phyloP scores from a whole-genome alignment of 495 filamentous ascomycete genomes.

The Tetracladium setigerum region DNA sequence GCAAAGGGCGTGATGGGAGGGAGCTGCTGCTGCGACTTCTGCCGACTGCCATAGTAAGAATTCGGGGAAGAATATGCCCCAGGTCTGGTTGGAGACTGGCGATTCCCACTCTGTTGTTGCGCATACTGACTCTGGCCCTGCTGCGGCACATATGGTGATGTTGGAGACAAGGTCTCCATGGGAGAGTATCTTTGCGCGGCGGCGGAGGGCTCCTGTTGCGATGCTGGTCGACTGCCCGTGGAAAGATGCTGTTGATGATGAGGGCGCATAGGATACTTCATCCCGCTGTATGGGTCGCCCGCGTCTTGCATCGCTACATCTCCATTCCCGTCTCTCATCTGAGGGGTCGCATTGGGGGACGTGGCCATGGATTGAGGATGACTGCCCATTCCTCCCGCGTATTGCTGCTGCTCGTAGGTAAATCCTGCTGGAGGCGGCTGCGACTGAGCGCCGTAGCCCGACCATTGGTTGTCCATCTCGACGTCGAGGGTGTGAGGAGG shows the following conservation, averaged over 20 bases:
- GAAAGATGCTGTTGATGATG: slow-evolving; percentile 55
- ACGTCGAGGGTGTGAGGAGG: slow-evolving; percentile 7
- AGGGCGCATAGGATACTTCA: slow-evolving; percentile 71
- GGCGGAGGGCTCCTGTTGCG: slow-evolving; percentile 56
- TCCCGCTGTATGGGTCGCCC: slow-evolving; percentile 65
- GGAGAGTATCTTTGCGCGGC: slow-evolving; percentile 91
- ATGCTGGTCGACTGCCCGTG: slow-evolving; percentile 29
- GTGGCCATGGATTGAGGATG: slow-evolving; percentile 51
- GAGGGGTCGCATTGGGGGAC: slow-evolving; percentile 59
- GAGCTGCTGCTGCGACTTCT: slow-evolving; percentile 45
- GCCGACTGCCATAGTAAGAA: slow-evolving; percentile 40
- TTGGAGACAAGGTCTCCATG: slow-evolving; percentile 69
- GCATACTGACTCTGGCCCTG: slow-evolving; percentile 32
- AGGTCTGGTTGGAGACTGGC: slow-evolving; percentile 41
- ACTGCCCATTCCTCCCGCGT: slow-evolving; percentile 44
- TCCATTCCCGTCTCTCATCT: slow-evolving; percentile 64
- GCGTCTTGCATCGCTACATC: slow-evolving; percentile 92
- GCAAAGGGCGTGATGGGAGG: slow-evolving; percentile 65
- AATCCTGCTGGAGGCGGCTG: slow-evolving; percentile 57
- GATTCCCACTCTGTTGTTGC: slow-evolving; percentile 28
- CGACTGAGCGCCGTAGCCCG: slow-evolving; percentile 29
- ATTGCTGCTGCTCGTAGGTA: slow-evolving; percentile 57
- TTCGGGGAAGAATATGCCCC: slow-evolving; percentile 38
- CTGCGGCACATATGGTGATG: slow-evolving; percentile 40
- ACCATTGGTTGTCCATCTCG: slow-evolving; percentile 48